Conservation (phyloP, 305 asterid genomes). For the Solanum hybrid region DNA sequence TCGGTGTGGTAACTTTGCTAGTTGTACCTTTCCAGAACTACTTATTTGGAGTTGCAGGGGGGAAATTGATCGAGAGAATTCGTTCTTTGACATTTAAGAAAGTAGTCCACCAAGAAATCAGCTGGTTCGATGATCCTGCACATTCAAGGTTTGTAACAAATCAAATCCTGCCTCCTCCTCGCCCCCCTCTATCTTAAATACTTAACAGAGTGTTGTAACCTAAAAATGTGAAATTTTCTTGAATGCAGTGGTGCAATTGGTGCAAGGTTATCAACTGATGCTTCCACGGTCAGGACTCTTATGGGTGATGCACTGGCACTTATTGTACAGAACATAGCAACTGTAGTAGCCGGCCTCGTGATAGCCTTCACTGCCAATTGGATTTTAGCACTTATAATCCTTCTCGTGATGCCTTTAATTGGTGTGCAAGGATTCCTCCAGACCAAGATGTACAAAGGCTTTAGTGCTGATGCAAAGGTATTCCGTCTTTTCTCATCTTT, state of each 20-base stretch:
- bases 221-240: background rate
- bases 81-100: slow-evolving; percentile 65
- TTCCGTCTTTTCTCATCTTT: background rate
- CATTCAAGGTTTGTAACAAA: slow-evolving; percentile 52
- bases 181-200: background rate
- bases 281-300: slow-evolving; percentile 53
- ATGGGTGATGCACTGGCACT: slow-evolving; percentile 83
- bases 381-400: slow-evolving; percentile 54
- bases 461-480: slow-evolving; percentile 72
- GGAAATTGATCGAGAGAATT: slow-evolving; percentile 55
- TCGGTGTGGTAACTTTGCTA: slow-evolving; percentile 28
- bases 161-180: background rate
- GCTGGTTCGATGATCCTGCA: slow-evolving; percentile 82
- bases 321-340: slow-evolving; percentile 55
- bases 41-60: slow-evolving; percentile 77
- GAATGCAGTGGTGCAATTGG: slow-evolving; percentile 72
- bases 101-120: slow-evolving; percentile 73
- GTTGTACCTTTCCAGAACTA: slow-evolving; percentile 54
- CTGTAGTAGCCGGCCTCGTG: slow-evolving; percentile 49
- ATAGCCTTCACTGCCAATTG: slow-evolving; percentile 77
- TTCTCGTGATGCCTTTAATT: slow-evolving; percentile 43
- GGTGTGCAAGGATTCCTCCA: slow-evolving; percentile 77
- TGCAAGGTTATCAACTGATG: slow-evolving; percentile 71
- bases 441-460: slow-evolving; percentile 45
- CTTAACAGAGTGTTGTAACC: background rate